Evolutionary conservation across 2,329 filamentous ascomycete genomes (phyloP).

Genomic region (Fusarium keratoplasticum): DNA sequence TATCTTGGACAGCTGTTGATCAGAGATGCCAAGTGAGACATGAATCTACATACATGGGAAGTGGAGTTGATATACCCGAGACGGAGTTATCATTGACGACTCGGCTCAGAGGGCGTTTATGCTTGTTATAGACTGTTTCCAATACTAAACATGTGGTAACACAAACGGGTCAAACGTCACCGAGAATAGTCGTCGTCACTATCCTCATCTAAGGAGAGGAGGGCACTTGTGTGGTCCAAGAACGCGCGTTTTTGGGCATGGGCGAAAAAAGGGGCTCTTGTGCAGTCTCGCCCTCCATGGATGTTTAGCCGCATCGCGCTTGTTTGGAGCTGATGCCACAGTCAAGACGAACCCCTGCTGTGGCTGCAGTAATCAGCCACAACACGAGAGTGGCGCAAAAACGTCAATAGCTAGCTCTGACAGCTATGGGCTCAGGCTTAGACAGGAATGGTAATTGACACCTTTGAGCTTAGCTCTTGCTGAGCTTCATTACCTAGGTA

Average conservation of each 20-base stretch:
- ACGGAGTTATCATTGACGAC: conserved; percentile 4
- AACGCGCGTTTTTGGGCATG: conserved; percentile 31
- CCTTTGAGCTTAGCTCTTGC: not conserved
- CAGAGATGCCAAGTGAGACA: not conserved
- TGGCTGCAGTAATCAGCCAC: conserved; percentile 17
- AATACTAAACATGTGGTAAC: not conserved
- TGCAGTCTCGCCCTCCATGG: conserved; percentile 3
- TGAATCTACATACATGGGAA: not conserved
- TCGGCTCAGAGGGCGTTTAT: not conserved
- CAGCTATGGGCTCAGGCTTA: not conserved
- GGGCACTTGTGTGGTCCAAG: conserved; percentile 14
- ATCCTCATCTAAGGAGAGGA: not conserved
- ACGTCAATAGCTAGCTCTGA: not conserved
- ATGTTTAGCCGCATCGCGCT: conserved; percentile 25
- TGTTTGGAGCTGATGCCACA: conserved; percentile 29
- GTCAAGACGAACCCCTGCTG: conserved; percentile 10
- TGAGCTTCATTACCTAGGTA: not conserved
- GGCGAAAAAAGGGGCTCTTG: conserved; percentile 31
- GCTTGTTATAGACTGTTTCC: not conserved
- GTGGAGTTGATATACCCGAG: conserved; percentile 32
- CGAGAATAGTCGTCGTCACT: not conserved
- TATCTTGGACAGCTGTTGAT: not conserved
- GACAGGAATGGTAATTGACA: not conserved
- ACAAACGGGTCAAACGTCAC: not conserved
- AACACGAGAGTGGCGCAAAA: not conserved